These are phyloP conservation scores for Coniferiporia weirii DNA, from an alignment of 1,284 basidiomycete species.

Conservation along the genomic window DNA sequence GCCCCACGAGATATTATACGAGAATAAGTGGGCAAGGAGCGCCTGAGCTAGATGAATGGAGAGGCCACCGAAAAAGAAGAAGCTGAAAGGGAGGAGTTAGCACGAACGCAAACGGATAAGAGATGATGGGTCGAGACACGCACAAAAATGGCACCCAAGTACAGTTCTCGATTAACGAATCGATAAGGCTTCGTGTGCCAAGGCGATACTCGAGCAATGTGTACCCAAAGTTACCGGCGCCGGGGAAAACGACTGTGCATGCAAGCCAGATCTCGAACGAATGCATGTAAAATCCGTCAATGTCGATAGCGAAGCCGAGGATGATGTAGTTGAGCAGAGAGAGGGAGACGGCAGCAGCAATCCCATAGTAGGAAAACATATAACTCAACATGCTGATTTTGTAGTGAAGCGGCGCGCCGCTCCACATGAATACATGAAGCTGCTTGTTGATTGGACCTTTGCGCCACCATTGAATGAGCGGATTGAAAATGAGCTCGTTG, in stretches of 20 bases:
- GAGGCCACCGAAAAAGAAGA: constrained; percentile 82
- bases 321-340: constrained; percentile 69
- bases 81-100: constrained; percentile 39
- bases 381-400: constrained; percentile 77
- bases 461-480: constrained; percentile 64
- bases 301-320: constrained; percentile 58
- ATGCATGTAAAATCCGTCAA: constrained; percentile 69
- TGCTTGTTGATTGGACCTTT: constrained; percentile 76
- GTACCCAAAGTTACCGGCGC: constrained; percentile 66
- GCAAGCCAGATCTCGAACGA: constrained; percentile 75
- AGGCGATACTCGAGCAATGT: constrained; percentile 73
- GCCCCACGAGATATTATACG: constrained; percentile 80
- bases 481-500: constrained; percentile 76
- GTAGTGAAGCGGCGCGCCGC: constrained; percentile 72
- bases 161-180: constrained; percentile 57
- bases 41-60: constrained; percentile 70
- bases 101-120: constrained; percentile 15
- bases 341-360: constrained; percentile 60
- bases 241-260: constrained; percentile 71
- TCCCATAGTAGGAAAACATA: constrained; percentile 87
- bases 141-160: constrained; percentile 80
- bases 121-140: constrained; percentile 27
- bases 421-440: constrained; percentile 75
- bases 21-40: constrained; percentile 75
- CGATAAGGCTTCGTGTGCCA: constrained; percentile 51